Conservation (phyloP, 768 basidiomycete species). For the Hygrocybe punicea region DNA sequence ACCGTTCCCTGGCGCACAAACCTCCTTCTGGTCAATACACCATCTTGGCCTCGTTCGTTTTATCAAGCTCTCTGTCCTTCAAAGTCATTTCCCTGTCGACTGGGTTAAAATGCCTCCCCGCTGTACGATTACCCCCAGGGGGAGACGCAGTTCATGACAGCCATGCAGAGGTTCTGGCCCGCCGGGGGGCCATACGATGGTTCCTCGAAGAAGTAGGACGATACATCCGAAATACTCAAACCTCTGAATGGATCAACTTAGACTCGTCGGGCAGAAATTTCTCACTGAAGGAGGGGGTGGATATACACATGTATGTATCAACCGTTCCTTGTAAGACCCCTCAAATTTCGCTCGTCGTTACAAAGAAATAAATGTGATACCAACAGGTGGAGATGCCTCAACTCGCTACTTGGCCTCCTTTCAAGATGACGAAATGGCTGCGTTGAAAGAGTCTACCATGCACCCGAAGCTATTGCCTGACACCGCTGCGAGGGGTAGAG, state of each 20-base stretch:
- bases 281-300: slow-evolving; percentile 43
- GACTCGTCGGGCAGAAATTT: slow-evolving; percentile 39
- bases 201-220: slow-evolving; percentile 66
- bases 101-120: slow-evolving; percentile 84
- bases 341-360: neutral
- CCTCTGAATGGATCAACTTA: slow-evolving; percentile 45
- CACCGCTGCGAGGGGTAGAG: slow-evolving; percentile 65
- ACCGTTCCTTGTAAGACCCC: slow-evolving; percentile 47
- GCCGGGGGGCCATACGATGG: slow-evolving; percentile 77
- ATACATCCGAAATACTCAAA: slow-evolving; percentile 15
- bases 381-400: slow-evolving; percentile 83
- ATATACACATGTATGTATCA: slow-evolving; percentile 71
- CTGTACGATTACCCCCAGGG: slow-evolving; percentile 49
- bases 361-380: slow-evolving; percentile 6
- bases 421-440: slow-evolving; percentile 74
- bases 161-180: slow-evolving; percentile 90
- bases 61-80: slow-evolving; percentile 19
- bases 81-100: slow-evolving; percentile 72
- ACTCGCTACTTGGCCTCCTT: slow-evolving; percentile 68
- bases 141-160: slow-evolving; percentile 86
- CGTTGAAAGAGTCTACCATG: slow-evolving; percentile 52
- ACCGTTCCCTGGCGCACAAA: neutral
- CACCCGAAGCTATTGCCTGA: slow-evolving; percentile 35
- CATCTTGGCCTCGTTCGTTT: slow-evolving; percentile 57
- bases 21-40: slow-evolving; percentile 49